Evolutionary conservation across 306 rosid genomes (phyloP), one percentile per base, ranked within the genome.

Genomic region (Morella rubra): DNA sequence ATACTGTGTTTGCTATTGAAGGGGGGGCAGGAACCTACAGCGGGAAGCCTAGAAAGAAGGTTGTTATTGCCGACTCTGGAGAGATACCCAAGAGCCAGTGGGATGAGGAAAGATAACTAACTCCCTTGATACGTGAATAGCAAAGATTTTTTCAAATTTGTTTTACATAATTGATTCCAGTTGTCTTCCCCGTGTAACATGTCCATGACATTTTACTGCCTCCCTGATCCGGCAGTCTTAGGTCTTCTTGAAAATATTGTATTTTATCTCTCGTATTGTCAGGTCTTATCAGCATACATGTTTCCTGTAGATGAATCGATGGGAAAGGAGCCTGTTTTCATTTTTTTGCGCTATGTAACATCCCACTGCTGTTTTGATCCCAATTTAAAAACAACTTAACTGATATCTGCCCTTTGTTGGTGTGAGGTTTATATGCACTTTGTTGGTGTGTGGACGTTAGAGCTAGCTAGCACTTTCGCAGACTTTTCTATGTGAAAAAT

Each of bases 21-120:
- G 96, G 97, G 44, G 92, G 97, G 62, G 88, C 96, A 24, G 97
- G 97, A 77, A 92, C 96, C 72, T 90, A 90, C 81, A 87, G 82
- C 2, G 97, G 96, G 47, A 89, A 87, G 70, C 97, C 97, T 42
- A 87, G 97, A 78, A 92, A 89, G 84, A 87, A 90, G 84, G 96
- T 92, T 50, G 80, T 81, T 20, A 86, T 92, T 72, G 86, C 92
- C 3, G 97, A 89, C 79, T 85, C 91, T 5, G 91, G 93, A 56
- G 93, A 89, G 83, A 89, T 92, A 81, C 91, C 96, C 44, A 79
- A 77, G 82, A 79, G 82, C 85, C 81, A 80, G 78, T 86, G 93
- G 92, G 90, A 87, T 44, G 87, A 86, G 75, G 93, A 90, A 86
- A 82, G 80, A 56, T 84, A 81, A 88, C 54, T 55, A 27, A 32